Evolutionary conservation across 2,329 filamentous ascomycete genomes (phyloP), one percentile per base, ranked within the genome.

Genomic region (Nemania diffusa): DNA sequence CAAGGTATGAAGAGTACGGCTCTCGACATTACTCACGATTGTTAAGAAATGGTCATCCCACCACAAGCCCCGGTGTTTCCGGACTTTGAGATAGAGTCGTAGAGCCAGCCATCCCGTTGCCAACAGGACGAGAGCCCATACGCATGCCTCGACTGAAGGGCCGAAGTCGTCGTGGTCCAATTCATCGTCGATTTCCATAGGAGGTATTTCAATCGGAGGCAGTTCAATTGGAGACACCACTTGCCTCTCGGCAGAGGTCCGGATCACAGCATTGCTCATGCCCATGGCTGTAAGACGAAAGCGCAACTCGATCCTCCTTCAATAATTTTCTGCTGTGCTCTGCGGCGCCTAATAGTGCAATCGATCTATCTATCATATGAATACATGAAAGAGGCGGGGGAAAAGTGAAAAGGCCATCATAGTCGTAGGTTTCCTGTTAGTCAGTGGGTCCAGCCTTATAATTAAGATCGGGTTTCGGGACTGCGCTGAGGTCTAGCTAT

Each of bases 21-120:
- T 24, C n/a, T 6, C 20, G 29, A 11, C 26, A 13, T 29, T 9
- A 67, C 65, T 67, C 32, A 67, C 65, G 0, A 57, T 64, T 9
- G 74, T 63, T 24, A 79, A 71, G 26, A 78, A 63, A 57, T 74
- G 71, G 58, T 79, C 77, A 61, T 78, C 77, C 73, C 75, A 76
- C 75, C 76, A 77, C 7, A 79, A 34, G 8, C 67, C 61, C 0
- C 75, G 64, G 7, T 71, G 68, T 50, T 73, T 73, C 3, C 65
- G 40, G 22, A 72, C 24, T 56, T 78, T 78, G 67, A 72, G 74
- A 60, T 73, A 74, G 24, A 73, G 22, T 13, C 72, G 65, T 1
- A 72, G 52, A 26, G 50, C 57, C 40, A 73, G 32, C 57, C 68
- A 71, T 17, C 58, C 67, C 6, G 51, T 27, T 11, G 70, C 60